Conservation (phyloP, 306 rosid species). For the Argentina anserina region DNA sequence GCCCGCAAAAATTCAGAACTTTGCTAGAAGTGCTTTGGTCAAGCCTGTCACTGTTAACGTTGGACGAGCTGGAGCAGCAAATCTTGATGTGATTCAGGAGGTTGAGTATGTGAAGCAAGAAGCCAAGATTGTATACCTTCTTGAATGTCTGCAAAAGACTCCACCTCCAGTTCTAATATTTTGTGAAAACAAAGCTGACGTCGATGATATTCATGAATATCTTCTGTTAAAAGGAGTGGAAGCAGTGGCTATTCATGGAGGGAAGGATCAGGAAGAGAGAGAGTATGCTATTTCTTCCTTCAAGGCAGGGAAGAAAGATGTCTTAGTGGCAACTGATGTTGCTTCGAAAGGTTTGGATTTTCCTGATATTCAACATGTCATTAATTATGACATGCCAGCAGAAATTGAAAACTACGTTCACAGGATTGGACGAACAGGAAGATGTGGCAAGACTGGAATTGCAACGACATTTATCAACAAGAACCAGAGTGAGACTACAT, state of each 20-base stretch:
- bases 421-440: constrained; percentile 91
- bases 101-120: constrained; percentile 95
- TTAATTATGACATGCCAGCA: constrained; percentile 94
- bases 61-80: constrained; percentile 95
- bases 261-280: constrained; percentile 95
- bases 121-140: constrained; percentile 86
- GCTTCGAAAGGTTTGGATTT: constrained; percentile 96
- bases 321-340: constrained; percentile 93
- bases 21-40: constrained; percentile 86
- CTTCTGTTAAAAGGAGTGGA: constrained; percentile 93
- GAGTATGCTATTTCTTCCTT: constrained; percentile 77
- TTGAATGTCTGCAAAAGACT: constrained; percentile 83
- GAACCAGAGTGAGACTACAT: constrained; percentile 89
- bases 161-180: constrained; percentile 87
- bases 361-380: constrained; percentile 92
- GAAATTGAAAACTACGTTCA: constrained; percentile 96
- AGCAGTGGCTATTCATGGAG: constrained; percentile 94
- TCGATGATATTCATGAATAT: constrained; percentile 91
- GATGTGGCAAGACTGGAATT: constrained; percentile 94
- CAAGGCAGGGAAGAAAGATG: constrained; percentile 83
- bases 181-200: constrained; percentile 91
- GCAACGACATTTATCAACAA: constrained; percentile 91
- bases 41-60: constrained; percentile 74
- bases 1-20: constrained; percentile 88
- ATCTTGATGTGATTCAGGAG: constrained; percentile 88